Conservation (phyloP, 2,329 filamentous ascomycete genomes). For the Penicillium sp. region DNA sequence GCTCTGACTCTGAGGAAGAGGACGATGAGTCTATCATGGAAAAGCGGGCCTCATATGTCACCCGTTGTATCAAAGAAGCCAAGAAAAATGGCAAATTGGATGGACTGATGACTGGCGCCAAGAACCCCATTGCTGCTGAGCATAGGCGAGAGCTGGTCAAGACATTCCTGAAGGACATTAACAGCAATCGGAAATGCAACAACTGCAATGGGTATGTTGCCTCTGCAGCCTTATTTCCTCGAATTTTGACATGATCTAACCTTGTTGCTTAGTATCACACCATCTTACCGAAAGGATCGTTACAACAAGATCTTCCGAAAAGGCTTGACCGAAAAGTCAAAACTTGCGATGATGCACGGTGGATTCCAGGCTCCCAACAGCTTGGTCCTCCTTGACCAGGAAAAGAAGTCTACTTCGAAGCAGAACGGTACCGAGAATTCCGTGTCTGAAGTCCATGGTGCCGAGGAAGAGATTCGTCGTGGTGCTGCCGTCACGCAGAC, state of each 20-base stretch:
- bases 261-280: conserved; percentile 66
- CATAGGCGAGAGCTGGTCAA: conserved; percentile 77
- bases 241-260: conserved; percentile 22
- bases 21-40: conserved; percentile 56
- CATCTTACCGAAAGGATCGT: conserved; percentile 83
- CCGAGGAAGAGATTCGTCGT: conserved; percentile 63
- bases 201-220: conserved; percentile 60
- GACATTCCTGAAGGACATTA: conserved; percentile 77
- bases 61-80: conserved; percentile 68
- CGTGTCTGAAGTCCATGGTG: conserved; percentile 59
- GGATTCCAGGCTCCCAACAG: conserved; percentile 73
- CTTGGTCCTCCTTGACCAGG: conserved; percentile 62
- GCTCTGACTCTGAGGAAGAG: conserved; percentile 68
- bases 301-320: conserved; percentile 95
- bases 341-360: conserved; percentile 72
- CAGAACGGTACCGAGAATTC: conserved; percentile 40
- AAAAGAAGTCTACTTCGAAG: conserved; percentile 44
- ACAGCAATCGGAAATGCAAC: conserved; percentile 70
- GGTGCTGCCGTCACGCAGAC: conserved; percentile 47
- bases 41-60: conserved; percentile 70
- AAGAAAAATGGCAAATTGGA: conserved; percentile 51
- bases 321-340: conserved; percentile 73
- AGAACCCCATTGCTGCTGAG: conserved; percentile 82
- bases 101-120: conserved; percentile 57
- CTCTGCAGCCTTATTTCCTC: conserved; percentile 4